Base-by-base conservation (phyloP, 2,329 filamentous ascomycete species). In the Trichoderma semiorbis region DNA sequence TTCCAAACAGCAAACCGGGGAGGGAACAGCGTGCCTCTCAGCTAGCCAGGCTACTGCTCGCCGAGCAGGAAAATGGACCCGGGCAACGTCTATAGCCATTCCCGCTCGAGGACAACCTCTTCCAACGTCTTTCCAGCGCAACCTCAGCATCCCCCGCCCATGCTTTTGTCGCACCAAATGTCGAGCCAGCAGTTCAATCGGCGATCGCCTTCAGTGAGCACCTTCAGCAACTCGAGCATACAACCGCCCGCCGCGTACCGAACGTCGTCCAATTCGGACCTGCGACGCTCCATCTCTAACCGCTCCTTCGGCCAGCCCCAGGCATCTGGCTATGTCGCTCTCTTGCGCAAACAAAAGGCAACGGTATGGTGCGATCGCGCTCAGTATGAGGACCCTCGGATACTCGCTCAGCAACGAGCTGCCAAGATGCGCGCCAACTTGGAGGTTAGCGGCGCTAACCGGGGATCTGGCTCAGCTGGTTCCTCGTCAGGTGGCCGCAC, bases 301-400 rank as follows among this genome's bases (percentile, higher is more conserved):
- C 90, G 93, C 77, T 97, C 93, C 26, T 88, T 87, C 74, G 84
- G 84, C 61, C 88, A 88, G 73, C 83, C 92, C 18, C 88, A 88
- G 74, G 84, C 92, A 2, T 87, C 87, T n/a, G 91, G 94, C 75
- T 99, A 99, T 81, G 96, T 99, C 66, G 95, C 96, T 43, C 87
- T 98, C n/a, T 91, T 99, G 83, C 90, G 96, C 74, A 95, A 95
- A 80, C 96, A 99, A 83, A 98, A 98, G 81, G 96, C 94, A 36
- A 99, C 96, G 0, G 96, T 99, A 5, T 99, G 96, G 96, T 98
- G 95, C 84, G 96, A 98, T 79, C 92, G 95, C 69, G 89, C 95
- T 11, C 96, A 99, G 80, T 91, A 93, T 74, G 94, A 98, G 81
- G 96, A 99, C 80, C 93, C 95, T 0, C 89, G 94, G 65, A 84